Evolutionary conservation across 2,329 filamentous ascomycete species (phyloP).

Genomic region (Pestalotiopsis sp.): DNA sequence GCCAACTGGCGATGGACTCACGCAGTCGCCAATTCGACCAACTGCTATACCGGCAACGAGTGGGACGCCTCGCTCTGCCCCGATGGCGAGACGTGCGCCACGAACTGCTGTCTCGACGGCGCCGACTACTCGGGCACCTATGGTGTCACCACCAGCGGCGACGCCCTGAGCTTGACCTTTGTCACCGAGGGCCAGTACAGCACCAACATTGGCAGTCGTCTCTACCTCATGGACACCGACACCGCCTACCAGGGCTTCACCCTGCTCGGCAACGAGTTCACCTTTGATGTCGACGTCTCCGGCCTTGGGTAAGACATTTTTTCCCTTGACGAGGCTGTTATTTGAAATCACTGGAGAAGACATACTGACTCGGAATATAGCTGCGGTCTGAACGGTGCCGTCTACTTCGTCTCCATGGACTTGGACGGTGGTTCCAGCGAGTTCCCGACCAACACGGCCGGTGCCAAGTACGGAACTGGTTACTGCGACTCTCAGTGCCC

Average conservation of each 20-base stretch:
- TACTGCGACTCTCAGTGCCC: slow-evolving; percentile 55
- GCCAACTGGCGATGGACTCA: slow-evolving; percentile 57
- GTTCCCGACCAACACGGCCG: slow-evolving; percentile 45
- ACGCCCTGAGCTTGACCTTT: slow-evolving; percentile 51
- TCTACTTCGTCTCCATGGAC: slow-evolving; percentile 61
- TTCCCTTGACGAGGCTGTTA: no score
- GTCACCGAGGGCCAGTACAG: slow-evolving; percentile 47
- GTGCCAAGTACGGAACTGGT: slow-evolving; percentile 60
- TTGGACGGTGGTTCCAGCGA: slow-evolving; percentile 51
- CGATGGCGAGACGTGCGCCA: slow-evolving; percentile 39
- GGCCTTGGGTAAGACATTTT: slow-evolving; percentile 39
- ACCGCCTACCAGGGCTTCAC: slow-evolving; percentile 60
- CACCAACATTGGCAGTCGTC: slow-evolving; percentile 45
- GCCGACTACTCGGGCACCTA: slow-evolving; percentile 47
- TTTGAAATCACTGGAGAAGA: no score
- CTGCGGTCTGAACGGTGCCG: slow-evolving; percentile 66
- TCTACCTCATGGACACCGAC: slow-evolving; percentile 60
- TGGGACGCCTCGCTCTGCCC: slow-evolving; percentile 37
- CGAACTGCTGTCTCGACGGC: slow-evolving; percentile 46
- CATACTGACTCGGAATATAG: slow-evolving; percentile 13
- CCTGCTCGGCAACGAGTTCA: slow-evolving; percentile 62
- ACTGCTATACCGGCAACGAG: slow-evolving; percentile 50
- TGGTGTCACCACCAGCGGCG: slow-evolving; percentile 47
- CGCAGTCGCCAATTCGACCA: slow-evolving; percentile 38
- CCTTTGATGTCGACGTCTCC: slow-evolving; percentile 66